phyloP scores from a whole-genome alignment of 1,139 yeast genomes.

The Meyerozyma smithsonii region DNA sequence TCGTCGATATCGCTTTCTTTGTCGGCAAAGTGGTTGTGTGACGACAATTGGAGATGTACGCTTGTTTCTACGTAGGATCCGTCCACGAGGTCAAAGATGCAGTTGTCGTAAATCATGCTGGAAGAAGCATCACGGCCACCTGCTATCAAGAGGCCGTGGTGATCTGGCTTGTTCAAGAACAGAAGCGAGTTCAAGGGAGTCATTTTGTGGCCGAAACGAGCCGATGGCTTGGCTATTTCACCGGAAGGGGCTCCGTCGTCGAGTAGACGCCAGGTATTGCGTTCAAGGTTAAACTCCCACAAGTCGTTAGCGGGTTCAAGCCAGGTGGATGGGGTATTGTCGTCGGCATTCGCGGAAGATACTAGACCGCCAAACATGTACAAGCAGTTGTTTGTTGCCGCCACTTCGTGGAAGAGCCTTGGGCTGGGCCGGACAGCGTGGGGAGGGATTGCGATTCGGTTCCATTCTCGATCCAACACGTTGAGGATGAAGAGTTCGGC shows the following conservation, averaged over 20 bases:
- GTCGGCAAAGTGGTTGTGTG: slow-evolving; percentile 9
- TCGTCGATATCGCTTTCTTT: slow-evolving; percentile 11
- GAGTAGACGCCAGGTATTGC: slow-evolving; percentile 48
- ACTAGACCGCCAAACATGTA: slow-evolving; percentile 63
- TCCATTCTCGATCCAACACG: slow-evolving; percentile 56
- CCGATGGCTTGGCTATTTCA: slow-evolving; percentile 23
- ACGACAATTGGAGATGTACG: slow-evolving; percentile 20
- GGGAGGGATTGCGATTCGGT: slow-evolving; percentile 23
- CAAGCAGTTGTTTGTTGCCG: slow-evolving; percentile 43
- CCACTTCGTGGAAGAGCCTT: slow-evolving; percentile 56
- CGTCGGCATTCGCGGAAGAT: slow-evolving; percentile 16
- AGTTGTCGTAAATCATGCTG: slow-evolving; percentile 36
- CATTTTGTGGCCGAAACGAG: slow-evolving; percentile 52
- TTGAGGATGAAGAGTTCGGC: slow-evolving; percentile 54
- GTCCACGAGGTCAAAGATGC: slow-evolving; percentile 50
- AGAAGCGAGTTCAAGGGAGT: slow-evolving; percentile 39
- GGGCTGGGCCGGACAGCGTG: slow-evolving; percentile 38
- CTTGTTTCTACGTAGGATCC: slow-evolving; percentile 35
- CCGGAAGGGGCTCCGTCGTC: slow-evolving; percentile 30
- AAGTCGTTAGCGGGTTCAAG: slow-evolving; percentile 55
- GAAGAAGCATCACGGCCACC: slow-evolving; percentile 56
- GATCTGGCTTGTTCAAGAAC: slow-evolving; percentile 40
- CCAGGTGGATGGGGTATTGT: slow-evolving; percentile 4
- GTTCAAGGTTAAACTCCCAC: slow-evolving; percentile 58
- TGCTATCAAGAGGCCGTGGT: slow-evolving; percentile 51